A percentile compares a stretch with the other conserved stretches of the same genome.
phyloP scores from a whole-genome alignment of 371 early-diverging fungal genomes.

The Rhizopus stolonifer region DNA sequence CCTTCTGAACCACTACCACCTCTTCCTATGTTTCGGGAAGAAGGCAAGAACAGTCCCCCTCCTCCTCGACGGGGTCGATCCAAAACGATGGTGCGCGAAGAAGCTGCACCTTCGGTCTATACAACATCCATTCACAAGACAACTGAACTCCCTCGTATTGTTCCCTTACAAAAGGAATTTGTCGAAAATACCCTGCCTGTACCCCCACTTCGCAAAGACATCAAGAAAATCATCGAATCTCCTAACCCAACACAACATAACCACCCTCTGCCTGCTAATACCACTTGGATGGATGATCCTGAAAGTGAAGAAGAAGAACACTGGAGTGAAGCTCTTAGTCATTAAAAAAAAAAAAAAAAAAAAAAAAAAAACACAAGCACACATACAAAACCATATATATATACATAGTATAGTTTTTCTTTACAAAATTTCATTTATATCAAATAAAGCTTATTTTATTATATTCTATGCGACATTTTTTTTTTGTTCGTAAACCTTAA shows the following conservation, averaged over 20 bases:
- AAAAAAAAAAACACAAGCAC: too few species aligned
- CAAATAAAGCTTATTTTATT: too few species aligned
- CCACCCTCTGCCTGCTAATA: conserved; percentile 3
- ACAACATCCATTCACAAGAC: conserved; percentile 16
- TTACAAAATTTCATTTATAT: too few species aligned
- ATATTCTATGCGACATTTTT: too few species aligned
- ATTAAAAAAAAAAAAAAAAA: conserved; percentile 5
- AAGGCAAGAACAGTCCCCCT: conserved; percentile 1
- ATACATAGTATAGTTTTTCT: too few species aligned
- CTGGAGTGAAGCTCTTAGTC: conserved; percentile 14
- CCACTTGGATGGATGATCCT: conserved; percentile 43
- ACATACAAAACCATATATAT: too few species aligned
- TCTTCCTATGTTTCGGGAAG: conserved; percentile 12
- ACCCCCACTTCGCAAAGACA: conserved; percentile 1
- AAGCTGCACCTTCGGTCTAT: conserved; percentile 15
- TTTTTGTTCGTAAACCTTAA: too few species aligned
- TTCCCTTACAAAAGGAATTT: conserved; percentile 11
- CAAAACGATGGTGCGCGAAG: conserved; percentile 18
- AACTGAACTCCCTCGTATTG: conserved; percentile 21
- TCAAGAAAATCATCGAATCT: not conserved
- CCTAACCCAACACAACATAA: not conserved
- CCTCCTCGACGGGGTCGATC: conserved; percentile 24
- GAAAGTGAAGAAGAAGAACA: conserved; percentile 25
- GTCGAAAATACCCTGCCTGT: not conserved
- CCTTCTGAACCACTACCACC: conserved; percentile 36